Evolutionary conservation across 768 basidiomycete genomes (phyloP), one percentile per base, ranked within the genome.

Genomic region (Podaxis rugospora): DNA sequence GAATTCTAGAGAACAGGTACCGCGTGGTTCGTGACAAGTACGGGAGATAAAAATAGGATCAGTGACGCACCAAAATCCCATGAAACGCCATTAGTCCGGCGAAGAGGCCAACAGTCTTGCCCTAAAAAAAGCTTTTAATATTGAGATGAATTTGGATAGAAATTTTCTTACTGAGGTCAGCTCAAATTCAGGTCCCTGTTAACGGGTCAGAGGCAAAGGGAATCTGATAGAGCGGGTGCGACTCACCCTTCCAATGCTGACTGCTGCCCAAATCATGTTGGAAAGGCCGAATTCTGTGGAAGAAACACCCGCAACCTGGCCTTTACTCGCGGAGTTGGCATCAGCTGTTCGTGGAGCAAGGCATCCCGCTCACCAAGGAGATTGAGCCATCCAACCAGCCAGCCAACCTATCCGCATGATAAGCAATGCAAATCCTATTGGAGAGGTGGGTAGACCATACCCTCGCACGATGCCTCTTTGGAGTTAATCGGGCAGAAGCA

Each of bases 271-370:
- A 42, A 91, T 89, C 90, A 90, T 92, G 68, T 80, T 83, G 21
- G 88, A 79, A 21, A 91, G 78, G 27, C 91, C 92, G 68, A 92
- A 93, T 71, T 93, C 91, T 0, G 91, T 93, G 1, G 90, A 93
- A 5, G 92, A 89, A 52, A 93, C 78, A 28, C 93, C 93, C 11
- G 92, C 91, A 59, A 92, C 84, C 73, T 93, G 92, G 37, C 90
- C 86, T 84, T 64, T 18, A 42, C 40, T 42, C 13, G 5, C 5
- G 3, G 7, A 14, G 7, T n/a, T 14, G 13, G 7, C 40, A 42
- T 42, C 13, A 14, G 6, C 40, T 42, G 4, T 42, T 14, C 14
- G 11, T 42, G 5, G 40, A 42, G 40, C 11, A 42, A 42, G 13
- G 6, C 40, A 28, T 42, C 40, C 40, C 18, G 16, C 27, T 7